These are phyloP conservation scores for Allium cepa DNA, from an alignment of 106 monocot genomes.

Conservation along the genomic window DNA sequence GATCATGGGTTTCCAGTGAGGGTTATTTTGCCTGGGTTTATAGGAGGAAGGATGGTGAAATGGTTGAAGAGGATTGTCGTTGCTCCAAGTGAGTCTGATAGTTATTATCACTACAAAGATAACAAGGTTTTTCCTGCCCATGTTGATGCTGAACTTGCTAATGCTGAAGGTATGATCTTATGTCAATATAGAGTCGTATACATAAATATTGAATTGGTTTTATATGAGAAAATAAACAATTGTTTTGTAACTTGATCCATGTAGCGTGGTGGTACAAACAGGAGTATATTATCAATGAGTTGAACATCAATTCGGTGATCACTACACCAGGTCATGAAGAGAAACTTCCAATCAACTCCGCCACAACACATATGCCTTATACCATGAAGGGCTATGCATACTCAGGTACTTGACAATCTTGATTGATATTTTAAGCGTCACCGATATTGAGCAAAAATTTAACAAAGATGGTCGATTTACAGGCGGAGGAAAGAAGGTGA, in stretches of 20 bases:
- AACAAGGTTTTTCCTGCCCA: constrained; percentile 78
- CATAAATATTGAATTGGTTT: not conserved
- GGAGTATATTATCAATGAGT: constrained; percentile 96
- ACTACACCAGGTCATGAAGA: constrained; percentile 84
- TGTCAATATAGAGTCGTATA: not conserved
- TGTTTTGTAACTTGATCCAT: not conserved
- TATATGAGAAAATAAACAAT: too few species aligned
- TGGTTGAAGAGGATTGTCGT: constrained; percentile 80
- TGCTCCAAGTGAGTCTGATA: constrained; percentile 46
- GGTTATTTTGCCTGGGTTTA: constrained; percentile 84
- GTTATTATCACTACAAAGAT: constrained; percentile 76
- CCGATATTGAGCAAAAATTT: not conserved
- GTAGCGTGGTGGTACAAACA: constrained; percentile 98
- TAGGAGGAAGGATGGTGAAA: constrained; percentile 96
- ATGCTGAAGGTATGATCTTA: constrained; percentile 39
- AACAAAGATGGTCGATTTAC: not conserved
- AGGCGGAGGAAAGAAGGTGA: constrained; percentile 94
- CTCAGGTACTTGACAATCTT: constrained; percentile 31
- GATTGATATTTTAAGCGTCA: too few species aligned
- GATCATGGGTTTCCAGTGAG: constrained; percentile 92
- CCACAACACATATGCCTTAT: constrained; percentile 39
- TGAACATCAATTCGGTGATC: constrained; percentile 94
- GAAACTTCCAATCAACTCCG: constrained; percentile 59
- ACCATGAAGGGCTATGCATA: constrained; percentile 81
- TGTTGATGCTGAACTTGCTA: constrained; percentile 77